phyloP scores from a whole-genome alignment of 768 basidiomycete genomes.

The Amanita rubescens region DNA sequence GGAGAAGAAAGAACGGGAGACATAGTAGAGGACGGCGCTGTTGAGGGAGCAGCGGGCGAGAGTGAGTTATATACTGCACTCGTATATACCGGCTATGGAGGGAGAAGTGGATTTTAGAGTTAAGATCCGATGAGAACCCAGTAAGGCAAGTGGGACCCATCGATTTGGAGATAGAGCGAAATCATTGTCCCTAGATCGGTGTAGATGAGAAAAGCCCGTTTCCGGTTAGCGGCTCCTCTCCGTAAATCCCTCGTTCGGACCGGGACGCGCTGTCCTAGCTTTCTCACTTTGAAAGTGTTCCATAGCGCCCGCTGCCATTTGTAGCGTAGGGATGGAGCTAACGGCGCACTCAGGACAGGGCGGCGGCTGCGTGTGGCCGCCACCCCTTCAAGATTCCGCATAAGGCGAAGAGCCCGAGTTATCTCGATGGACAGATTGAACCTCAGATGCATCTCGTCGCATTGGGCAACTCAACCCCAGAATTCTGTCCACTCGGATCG shows the following conservation, averaged over 20 bases:
- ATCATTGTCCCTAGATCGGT: conserved; percentile 13
- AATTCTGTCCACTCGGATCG: conserved; percentile 6
- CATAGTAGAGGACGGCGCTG: conserved; percentile 15
- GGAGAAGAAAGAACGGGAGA: conserved; percentile 21
- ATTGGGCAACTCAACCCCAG: conserved; percentile 19
- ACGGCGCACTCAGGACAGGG: background rate
- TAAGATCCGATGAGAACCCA: conserved; percentile 46
- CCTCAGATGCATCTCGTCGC: conserved; percentile 2
- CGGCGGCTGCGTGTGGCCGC: background rate
- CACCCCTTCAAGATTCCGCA: conserved; percentile 3
- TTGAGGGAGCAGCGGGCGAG: background rate
- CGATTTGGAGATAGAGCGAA: conserved; percentile 33
- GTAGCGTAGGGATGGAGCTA: background rate
- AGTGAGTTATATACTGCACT: conserved; percentile 19
- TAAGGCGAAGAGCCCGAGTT: background rate
- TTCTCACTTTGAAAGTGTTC: background rate
- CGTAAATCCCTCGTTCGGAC: background rate
- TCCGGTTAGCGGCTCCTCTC: conserved; percentile 4
- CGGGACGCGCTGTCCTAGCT: background rate
- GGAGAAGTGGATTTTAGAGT: conserved; percentile 18
- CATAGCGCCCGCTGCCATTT: background rate
- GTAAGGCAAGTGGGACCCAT: conserved; percentile 46
- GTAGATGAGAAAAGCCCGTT: conserved; percentile 11
- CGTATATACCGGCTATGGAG: conserved; percentile 17
- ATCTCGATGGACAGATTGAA: conserved; percentile 18